A percentile compares a stretch with the other conserved stretches of the same genome.
Conservation (phyloP, 139 green algal species). For the Ettlia oleoabundans region DNA sequence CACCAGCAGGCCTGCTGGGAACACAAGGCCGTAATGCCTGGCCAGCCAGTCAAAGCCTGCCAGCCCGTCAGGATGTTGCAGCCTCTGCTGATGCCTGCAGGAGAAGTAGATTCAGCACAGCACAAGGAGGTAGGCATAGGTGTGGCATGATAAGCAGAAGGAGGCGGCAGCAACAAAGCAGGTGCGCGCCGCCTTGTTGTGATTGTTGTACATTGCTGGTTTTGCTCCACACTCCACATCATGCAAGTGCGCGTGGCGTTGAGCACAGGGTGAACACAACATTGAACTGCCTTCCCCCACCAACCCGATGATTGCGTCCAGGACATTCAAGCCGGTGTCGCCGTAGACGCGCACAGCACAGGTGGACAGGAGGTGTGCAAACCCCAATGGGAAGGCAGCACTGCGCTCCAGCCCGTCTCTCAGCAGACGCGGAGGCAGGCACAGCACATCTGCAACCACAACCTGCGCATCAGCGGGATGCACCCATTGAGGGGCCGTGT, state of each 20-base stretch:
- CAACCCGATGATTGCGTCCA: too few relatives aligned
- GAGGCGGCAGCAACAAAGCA: too few relatives aligned
- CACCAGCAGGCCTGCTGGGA: conserved; percentile 3
- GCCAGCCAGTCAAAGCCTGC: background rate
- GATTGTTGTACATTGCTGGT: too few relatives aligned
- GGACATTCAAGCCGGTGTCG: background rate
- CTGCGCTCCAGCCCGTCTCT: background rate
- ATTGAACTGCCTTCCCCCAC: background rate
- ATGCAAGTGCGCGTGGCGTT: too few relatives aligned
- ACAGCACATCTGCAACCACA: conserved; percentile 5
- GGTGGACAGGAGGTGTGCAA: conserved; percentile 9
- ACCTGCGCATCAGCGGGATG: background rate
- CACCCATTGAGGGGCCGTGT: background rate
- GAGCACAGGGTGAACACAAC: background rate
- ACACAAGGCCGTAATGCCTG: background rate
- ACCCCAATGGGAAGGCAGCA: background rate
- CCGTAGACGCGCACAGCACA: background rate
- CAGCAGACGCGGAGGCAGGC: background rate
- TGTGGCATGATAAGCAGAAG: too few relatives aligned
- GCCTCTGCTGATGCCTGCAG: background rate
- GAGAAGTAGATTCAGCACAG: background rate
- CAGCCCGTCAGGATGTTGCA: background rate
- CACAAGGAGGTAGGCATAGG: too few relatives aligned
- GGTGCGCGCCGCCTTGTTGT: too few relatives aligned
- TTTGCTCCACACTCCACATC: too few relatives aligned